Evolutionary conservation across 2,329 filamentous ascomycete species (phyloP).

Genomic region (Penicillium rolfsii): DNA sequence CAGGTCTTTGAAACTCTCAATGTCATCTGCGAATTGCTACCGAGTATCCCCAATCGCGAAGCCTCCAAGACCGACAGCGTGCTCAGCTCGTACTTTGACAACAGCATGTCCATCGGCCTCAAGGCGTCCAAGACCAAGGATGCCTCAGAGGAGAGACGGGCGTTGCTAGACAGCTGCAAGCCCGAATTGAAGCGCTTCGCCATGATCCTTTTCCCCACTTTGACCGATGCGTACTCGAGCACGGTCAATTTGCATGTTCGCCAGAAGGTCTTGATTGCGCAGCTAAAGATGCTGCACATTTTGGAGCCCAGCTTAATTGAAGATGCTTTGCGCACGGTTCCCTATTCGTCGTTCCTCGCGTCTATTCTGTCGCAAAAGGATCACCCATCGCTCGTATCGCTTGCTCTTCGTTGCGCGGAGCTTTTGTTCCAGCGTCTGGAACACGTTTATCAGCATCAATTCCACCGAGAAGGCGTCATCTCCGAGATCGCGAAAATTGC

Average conservation of each 20-base stretch:
- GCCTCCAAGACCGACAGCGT: slow-evolving; percentile 57
- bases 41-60: slow-evolving; percentile 66
- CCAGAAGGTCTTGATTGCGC: slow-evolving; percentile 92
- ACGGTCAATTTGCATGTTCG: slow-evolving; percentile 94
- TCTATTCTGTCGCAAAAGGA: slow-evolving; percentile 96
- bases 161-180: slow-evolving; percentile 80
- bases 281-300: slow-evolving; percentile 96
- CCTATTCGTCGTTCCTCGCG: slow-evolving; percentile 93
- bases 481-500: slow-evolving; percentile 85
- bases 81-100: slow-evolving; percentile 50
- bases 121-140: slow-evolving; percentile 52
- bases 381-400: slow-evolving; percentile 81
- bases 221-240: slow-evolving; percentile 96
- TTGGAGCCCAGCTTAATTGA: slow-evolving; percentile 82
- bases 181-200: slow-evolving; percentile 87
- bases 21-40: slow-evolving; percentile 92
- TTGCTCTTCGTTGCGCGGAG: slow-evolving; percentile 86
- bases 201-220: slow-evolving; percentile 86
- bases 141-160: slow-evolving; percentile 75
- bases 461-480: slow-evolving; percentile 95
- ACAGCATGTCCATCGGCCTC: slow-evolving; percentile 45
- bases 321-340: slow-evolving; percentile 82
- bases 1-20: slow-evolving; percentile 97
- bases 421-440: slow-evolving; percentile 82
- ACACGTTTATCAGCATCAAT: slow-evolving; percentile 89